A percentile compares a stretch with the other conserved stretches of the same genome.
Evolutionary conservation across 164 flowering plant species (phyloP).

Genomic region (Macadamia tetraphylla): DNA sequence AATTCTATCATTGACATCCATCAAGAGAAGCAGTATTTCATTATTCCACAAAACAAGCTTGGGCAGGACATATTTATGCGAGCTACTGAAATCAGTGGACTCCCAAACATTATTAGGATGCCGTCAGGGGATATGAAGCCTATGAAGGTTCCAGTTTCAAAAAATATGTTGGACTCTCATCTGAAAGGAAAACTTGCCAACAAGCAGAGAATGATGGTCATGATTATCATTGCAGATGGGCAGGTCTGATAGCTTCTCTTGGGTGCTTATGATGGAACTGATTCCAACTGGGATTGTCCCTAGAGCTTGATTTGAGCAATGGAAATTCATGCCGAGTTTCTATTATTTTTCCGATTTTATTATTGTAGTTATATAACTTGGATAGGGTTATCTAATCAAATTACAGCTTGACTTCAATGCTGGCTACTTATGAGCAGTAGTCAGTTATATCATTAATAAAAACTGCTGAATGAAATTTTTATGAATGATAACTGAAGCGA

Average conservation of each 20-base stretch:
- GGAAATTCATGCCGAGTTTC: too few relatives aligned
- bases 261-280: background rate
- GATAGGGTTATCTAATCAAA: too few relatives aligned
- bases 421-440: too few relatives aligned
- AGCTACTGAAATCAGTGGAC: constrained; percentile 53
- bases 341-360: too few relatives aligned
- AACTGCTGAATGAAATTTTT: too few relatives aligned
- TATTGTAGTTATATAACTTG: too few relatives aligned
- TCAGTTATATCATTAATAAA: too few relatives aligned
- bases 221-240: constrained; percentile 62
- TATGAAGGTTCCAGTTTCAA: constrained; percentile 76
- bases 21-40: constrained; percentile 52
- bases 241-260: constrained; percentile 42
- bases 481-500: too few relatives aligned
- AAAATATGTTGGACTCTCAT: constrained; percentile 81
- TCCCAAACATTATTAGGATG: constrained; percentile 53
- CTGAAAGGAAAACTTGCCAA: constrained; percentile 40
- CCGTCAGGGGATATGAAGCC: constrained; percentile 77
- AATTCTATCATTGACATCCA: constrained; percentile 49
- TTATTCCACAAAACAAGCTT: constrained; percentile 85
- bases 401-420: too few relatives aligned
- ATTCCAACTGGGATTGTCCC: too few relatives aligned
- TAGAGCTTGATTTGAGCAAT: too few relatives aligned
- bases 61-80: constrained; percentile 85
- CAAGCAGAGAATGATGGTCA: constrained; percentile 50